Evolutionary conservation across 768 basidiomycete species (phyloP), one percentile per base, ranked within the genome.

Genomic region (Lactarius pseudohatsudake): DNA sequence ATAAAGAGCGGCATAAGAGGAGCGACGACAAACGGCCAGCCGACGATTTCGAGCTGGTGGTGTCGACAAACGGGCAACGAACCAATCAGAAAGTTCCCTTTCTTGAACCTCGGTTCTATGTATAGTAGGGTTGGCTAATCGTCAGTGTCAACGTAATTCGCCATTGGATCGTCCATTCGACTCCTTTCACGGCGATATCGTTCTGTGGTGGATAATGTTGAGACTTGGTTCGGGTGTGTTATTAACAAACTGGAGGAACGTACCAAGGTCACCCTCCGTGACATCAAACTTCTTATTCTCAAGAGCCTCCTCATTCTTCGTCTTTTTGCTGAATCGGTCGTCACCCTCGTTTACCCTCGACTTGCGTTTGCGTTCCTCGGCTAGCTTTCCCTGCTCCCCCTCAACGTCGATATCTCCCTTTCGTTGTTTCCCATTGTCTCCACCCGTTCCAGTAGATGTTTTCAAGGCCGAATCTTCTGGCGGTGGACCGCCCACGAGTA

Each of bases 131-230:
- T 26, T 50, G 50, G 22, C 22, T 54, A 55, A 66, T 68, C 59
- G 84, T 86, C 54, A 76, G 16, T 70, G 75, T 94, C 94, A 59
- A 92, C 82, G 74, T 95, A 94, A 75, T 91, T 92, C 47, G 91
- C 91, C 94, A 97, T 97, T 4, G 94, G 94, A 76, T 97, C 94
- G 65, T 94, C 92, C 57, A 82, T 79, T 77, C 87, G 85, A 60
- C 85, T 84, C 70, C 83, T 84, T 34, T 76, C 82, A 85, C 94
- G 88, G 65, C 94, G 85, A 76, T 96, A 97, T n/a, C 91, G 92
- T 89, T 97, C 94, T 92, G 80, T 68, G 75, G 71, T 15, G 26
- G 50, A 26, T 26, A 13, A 50, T 47, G 45, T 50, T 50, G 47
- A 47, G 45, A 47, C n/a, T 10, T 45, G n/a, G 13, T 6, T 26